Base-by-base conservation (phyloP, 352 stramenopile genomes). In the Sclerospora graminicola region DNA sequence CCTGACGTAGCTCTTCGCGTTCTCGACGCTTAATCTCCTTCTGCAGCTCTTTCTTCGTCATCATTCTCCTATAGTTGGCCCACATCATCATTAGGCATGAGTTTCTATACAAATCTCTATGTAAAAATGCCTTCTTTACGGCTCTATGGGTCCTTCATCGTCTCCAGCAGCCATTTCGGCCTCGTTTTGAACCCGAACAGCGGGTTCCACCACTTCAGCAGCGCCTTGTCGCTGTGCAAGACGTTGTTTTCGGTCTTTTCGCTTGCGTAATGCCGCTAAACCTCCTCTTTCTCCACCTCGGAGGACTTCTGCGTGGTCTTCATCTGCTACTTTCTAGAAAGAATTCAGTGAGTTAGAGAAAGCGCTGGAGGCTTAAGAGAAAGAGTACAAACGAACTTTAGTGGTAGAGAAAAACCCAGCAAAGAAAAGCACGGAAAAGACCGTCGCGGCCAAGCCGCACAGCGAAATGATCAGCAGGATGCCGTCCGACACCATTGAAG, bases 21-120 rank as follows among this genome's bases (percentile, higher is more conserved):
- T 89, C 78, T 29, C 66, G 74, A 42, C 69, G 72, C 58, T 87
- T 86, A 6, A 82, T 57, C 36, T 86, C 78, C 63, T 87, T 87
- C 45, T 81, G 66, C 36, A 89, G 48, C 50, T 87, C 78, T 29
- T 78, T 84, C 63, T 82, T 84, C 21, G 66, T 84, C 69, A 83
- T 80, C 29, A 58, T 57, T 45, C 58, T 60, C 14, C 67, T 79
- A 24, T 1, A 35, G 16, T 29, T 1, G 5, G 10, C 16, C 43
- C 2, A 46, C 8, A 49, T 15, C 10, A 35, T 13, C 28, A 5
- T n/a, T 13, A 5, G 4, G 28, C 15, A 33, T 33, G 14, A 9
- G 9, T 2, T 13, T 10, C 9, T 33, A 4, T 33, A n/a, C 13
- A 9, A 33, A 13, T 2, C 28, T 15, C 28, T 5, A 33, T 13